phyloP scores from a whole-genome alignment of 1,139 yeast species.

The Saccharomyces hybrid region DNA sequence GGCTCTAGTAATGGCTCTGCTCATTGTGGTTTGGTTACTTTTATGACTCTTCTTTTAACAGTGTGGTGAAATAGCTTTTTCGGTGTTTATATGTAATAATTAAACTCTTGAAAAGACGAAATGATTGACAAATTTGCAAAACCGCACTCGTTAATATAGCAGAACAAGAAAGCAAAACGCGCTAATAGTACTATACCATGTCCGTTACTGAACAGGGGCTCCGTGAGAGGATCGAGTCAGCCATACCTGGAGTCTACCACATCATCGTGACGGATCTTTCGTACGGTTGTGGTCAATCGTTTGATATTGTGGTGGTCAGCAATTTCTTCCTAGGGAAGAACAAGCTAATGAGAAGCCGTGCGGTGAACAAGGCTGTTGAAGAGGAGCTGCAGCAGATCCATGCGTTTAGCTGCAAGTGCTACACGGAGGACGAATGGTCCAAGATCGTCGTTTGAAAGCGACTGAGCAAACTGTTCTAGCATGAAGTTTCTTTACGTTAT shows the following conservation, averaged over 20 bases:
- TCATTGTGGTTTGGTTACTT: conserved; percentile 13
- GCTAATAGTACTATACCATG: background rate
- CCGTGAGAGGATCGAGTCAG: conserved; percentile 18
- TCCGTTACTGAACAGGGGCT: conserved; percentile 18
- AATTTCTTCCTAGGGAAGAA: conserved; percentile 69
- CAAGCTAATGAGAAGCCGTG: conserved; percentile 74
- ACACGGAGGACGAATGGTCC: conserved; percentile 66
- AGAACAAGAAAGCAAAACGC: background rate
- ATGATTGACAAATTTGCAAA: background rate
- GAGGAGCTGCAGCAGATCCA: conserved; percentile 82
- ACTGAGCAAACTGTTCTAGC: too few species aligned
- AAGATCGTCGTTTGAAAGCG: conserved; percentile 20
- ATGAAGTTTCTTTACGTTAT: background rate
- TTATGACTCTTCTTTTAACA: background rate
- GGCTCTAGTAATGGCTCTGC: conserved; percentile 21
- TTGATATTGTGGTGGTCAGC: conserved; percentile 82
- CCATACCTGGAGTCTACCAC: conserved; percentile 27
- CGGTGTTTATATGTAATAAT: too few species aligned
- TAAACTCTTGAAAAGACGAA: background rate
- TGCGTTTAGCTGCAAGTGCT: conserved; percentile 90
- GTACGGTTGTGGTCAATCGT: conserved; percentile 80
- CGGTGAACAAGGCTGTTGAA: conserved; percentile 71
- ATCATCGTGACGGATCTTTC: conserved; percentile 41
- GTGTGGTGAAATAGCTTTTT: conserved; percentile 5
- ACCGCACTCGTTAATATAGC: background rate